Conservation (phyloP, 345 rosid species). For the Gynandropsis gynandra region DNA sequence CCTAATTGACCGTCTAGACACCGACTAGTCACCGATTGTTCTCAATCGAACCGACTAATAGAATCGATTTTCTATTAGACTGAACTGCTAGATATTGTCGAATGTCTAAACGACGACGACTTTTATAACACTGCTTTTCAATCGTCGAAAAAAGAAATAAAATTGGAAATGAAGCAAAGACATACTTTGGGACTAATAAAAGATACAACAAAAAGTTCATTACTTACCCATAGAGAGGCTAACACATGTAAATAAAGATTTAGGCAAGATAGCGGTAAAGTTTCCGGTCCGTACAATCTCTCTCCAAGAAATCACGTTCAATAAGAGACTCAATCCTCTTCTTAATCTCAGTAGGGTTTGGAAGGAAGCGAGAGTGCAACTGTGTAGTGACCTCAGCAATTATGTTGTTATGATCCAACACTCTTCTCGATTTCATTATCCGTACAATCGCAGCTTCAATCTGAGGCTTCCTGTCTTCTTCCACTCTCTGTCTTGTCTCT, state of each 20-base stretch:
- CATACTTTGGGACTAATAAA: too few relatives aligned
- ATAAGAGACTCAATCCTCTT: conserved; percentile 95
- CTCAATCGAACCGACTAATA: too few relatives aligned
- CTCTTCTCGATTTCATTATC: conserved; percentile 96
- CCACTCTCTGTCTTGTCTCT: conserved; percentile 97
- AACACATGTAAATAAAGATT: too few relatives aligned
- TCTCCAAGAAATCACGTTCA: conserved; percentile 94
- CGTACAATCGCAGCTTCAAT: conserved; percentile 97
- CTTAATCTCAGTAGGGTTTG: conserved; percentile 93
- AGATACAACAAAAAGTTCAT: conserved; percentile 17
- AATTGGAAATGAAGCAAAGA: too few relatives aligned
- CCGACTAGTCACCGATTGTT: too few relatives aligned
- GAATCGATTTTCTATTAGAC: too few relatives aligned
- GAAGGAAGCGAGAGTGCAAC: conserved; percentile 89
- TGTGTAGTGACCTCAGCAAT: conserved; percentile 93
- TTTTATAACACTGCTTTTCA: too few relatives aligned
- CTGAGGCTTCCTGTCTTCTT: conserved; percentile 97
- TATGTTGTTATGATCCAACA: conserved; percentile 89
- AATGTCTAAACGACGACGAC: too few relatives aligned
- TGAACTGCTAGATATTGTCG: too few relatives aligned
- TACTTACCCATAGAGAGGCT: too few relatives aligned
- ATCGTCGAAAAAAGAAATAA: too few relatives aligned
- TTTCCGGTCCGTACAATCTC: conserved; percentile 81
- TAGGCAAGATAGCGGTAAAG: conserved; percentile 88
- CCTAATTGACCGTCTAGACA: too few relatives aligned